These are phyloP conservation scores for Ophiosphaerella korrae DNA, from an alignment of 2,329 filamentous ascomycete species.

Conservation along the genomic window DNA sequence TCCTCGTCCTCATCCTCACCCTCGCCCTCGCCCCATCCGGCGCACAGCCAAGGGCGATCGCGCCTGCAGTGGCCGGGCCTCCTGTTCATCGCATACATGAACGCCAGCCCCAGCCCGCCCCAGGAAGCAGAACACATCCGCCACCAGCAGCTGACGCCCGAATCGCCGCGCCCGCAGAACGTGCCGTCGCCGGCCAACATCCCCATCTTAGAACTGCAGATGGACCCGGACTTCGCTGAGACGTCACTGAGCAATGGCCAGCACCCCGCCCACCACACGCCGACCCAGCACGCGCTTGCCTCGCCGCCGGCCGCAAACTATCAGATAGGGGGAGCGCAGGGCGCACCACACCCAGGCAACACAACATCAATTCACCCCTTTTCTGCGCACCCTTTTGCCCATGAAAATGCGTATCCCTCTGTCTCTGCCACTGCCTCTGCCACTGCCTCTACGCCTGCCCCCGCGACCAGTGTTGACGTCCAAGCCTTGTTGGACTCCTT, in stretches of 20 bases:
- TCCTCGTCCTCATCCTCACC: conserved; percentile 1
- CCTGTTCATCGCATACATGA: conserved; percentile 55
- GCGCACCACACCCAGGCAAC: conserved; percentile 42
- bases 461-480: conserved; percentile 49
- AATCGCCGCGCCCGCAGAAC: conserved; percentile 73
- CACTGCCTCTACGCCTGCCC: not conserved
- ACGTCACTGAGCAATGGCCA: conserved; percentile 61
- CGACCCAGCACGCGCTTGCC: conserved; percentile 29
- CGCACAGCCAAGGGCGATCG: not conserved
- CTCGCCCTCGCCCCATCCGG: not conserved
- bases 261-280: conserved; percentile 20
- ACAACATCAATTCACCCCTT: conserved; percentile 47
- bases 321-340: conserved; percentile 32
- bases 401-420: conserved; percentile 39
- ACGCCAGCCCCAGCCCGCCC: conserved; percentile 58
- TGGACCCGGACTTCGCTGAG: conserved; percentile 73
- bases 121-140: conserved; percentile 64
- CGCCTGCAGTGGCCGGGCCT: conserved; percentile 18
- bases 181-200: conserved; percentile 71
- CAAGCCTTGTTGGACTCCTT: conserved; percentile 55
- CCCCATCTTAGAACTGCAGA: conserved; percentile 71
- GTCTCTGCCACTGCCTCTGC: too few relatives aligned
- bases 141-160: conserved; percentile 69
- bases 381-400: conserved; percentile 38
- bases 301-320: conserved; percentile 7